Evolutionary conservation across 192 early-diverging fungal species (phyloP), one percentile per base, ranked within the genome.

Genomic region (Gaertneriomyces semiglobifer): DNA sequence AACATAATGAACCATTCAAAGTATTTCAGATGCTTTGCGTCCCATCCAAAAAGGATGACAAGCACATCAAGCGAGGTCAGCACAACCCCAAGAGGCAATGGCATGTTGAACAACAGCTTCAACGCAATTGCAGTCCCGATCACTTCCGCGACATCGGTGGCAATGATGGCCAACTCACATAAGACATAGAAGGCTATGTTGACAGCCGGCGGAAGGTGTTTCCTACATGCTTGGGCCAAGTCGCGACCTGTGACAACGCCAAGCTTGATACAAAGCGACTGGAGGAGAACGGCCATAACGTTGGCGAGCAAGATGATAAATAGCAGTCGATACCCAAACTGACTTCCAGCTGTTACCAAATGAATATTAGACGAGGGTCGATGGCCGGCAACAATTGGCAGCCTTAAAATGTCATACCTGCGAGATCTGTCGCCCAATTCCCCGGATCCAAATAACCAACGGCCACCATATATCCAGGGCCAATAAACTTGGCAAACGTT

Each of bases 81-180:
- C n/a, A 86, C 79, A 4, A 93, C 84, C 33, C 92, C 92, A 60
- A 77, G 83, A 14, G 82, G 77, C 53, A 93, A 65, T 9, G 90
- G 87, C 18, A 92, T 53, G 4, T 77, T 74, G 68, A 92, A 90
- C 12, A 93, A 74, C 33, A 93, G 67, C 19, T 91, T 89, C 42
- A 93, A 67, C 0, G 88, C 90, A 61, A 93, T 89, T 0, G 90
- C 92, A 51, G 92, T 92, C 9, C 93, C 93, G n/a, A 95, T 86
- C 12, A 94, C 90, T 65, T 92, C 92, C 33, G 92, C 92, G 6
- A 93, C 71, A 72, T 93, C 92, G 25, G 86, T 89, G 10, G 90
- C 88, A 42, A 93, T 84, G 63, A 93, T 92, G 6, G 89, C 89
- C 25, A 84, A 52, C 72, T 93, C 90, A 44, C 84, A 82, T 2